A percentile compares a stretch with the other conserved stretches of the same genome.
These are phyloP conservation scores for Chrysochromulina parva DNA, from an alignment of 78 protist genomes.

Conservation along the genomic window DNA sequence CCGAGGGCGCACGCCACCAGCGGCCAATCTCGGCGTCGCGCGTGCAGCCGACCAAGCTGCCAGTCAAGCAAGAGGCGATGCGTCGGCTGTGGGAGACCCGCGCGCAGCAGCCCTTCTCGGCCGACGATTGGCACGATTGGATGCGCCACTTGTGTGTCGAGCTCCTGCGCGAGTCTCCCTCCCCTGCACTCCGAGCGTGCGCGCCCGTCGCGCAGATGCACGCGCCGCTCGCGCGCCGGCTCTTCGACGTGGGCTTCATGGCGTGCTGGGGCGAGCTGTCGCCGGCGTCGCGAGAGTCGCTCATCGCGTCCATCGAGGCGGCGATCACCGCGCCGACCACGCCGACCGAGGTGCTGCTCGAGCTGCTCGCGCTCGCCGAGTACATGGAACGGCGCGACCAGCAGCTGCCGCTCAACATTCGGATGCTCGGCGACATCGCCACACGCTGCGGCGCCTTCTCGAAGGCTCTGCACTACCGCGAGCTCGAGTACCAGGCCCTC, in stretches of 20 bases:
- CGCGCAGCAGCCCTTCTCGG: conserved; percentile 62
- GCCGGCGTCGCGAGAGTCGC: conserved; percentile 1
- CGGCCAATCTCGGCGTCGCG: no score
- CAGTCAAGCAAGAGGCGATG: neutral
- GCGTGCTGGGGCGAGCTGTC: conserved; percentile 86
- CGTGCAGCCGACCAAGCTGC: no score
- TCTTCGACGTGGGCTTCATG: conserved; percentile 92
- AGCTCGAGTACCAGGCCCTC: conserved; percentile 57
- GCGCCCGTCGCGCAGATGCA: conserved; percentile 59
- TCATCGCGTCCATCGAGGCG: conserved; percentile 38
- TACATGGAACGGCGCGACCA: conserved; percentile 87
- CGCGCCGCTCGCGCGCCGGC: conserved; percentile 75
- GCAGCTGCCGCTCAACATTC: conserved; percentile 66
- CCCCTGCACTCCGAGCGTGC: conserved; percentile 92
- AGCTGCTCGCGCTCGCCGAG: conserved; percentile 91
- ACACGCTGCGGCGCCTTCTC: conserved; percentile 74
- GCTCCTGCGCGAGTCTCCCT: conserved; percentile 89
- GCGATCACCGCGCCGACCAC: conserved; percentile 49
- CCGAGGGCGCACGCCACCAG: no score
- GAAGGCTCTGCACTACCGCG: conserved; percentile 92
- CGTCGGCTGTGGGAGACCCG: conserved; percentile 64
- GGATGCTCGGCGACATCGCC: conserved; percentile 80
- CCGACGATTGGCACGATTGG: conserved; percentile 95
- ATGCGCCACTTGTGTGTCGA: conserved; percentile 75
- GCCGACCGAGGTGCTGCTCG: conserved; percentile 77